phyloP scores from a whole-genome alignment of 176 grass and related monocot genomes.

The Aegilops longissima region DNA sequence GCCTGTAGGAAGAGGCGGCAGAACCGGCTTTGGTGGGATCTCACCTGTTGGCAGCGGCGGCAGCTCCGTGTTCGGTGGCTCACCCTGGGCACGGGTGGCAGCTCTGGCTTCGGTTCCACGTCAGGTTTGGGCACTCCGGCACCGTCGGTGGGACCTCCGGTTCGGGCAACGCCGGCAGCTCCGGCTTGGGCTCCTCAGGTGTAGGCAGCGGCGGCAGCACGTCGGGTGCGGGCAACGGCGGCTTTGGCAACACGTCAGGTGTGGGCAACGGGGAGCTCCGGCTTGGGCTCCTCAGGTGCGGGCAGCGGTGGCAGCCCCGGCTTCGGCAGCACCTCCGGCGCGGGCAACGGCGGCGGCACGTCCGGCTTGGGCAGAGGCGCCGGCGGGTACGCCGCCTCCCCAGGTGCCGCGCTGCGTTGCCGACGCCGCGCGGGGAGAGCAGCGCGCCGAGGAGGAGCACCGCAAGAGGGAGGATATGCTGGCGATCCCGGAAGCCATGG shows the following conservation, averaged over 20 bases:
- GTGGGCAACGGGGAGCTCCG: not conserved
- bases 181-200: not conserved
- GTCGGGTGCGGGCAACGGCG: not conserved
- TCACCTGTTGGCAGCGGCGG: not conserved
- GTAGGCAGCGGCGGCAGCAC: not conserved
- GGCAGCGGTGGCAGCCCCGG: not conserved
- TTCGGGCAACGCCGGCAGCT: not conserved
- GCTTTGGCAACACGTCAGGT: not conserved
- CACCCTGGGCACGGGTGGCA: not conserved
- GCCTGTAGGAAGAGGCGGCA: not conserved
- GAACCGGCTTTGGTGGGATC: not conserved
- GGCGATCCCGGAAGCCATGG: slow-evolving; percentile 25
- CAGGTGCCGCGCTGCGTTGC: slow-evolving; percentile 20
- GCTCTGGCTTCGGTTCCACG: not conserved
- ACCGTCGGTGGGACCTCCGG: not conserved
- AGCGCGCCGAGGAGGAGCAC: not conserved
- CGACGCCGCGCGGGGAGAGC: not conserved
- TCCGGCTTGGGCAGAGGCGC: slow-evolving; percentile 2
- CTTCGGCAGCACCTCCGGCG: not conserved
- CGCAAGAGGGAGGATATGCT: not conserved
- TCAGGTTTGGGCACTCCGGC: not conserved
- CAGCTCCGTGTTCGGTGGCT: not conserved
- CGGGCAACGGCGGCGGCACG: not conserved
- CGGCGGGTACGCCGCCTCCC: not conserved
- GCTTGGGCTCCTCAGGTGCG: not conserved